These are phyloP conservation scores for Botryococcus braunii DNA, from an alignment of 163 green algal genomes.

Conservation along the genomic window DNA sequence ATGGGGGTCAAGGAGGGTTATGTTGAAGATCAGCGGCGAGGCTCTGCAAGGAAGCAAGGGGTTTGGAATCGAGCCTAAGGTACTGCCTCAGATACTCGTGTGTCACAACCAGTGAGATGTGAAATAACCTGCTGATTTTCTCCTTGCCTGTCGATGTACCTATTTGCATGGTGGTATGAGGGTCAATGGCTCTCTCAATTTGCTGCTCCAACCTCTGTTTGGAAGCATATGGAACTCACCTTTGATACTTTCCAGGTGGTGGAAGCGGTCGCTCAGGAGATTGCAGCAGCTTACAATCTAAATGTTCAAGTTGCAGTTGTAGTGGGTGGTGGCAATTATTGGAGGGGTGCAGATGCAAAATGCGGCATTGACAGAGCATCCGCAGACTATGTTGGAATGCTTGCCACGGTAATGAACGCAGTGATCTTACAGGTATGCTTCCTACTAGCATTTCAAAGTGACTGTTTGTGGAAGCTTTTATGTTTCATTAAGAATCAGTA, in stretches of 20 bases:
- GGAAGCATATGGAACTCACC: too few relatives aligned
- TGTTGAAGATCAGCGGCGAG: constrained; percentile 95
- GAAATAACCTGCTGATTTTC: too few relatives aligned
- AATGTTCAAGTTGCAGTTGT: constrained; percentile 80
- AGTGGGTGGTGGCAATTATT: constrained; percentile 96
- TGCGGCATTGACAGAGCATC: constrained; percentile 80
- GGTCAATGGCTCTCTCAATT: too few relatives aligned
- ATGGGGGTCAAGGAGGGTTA: constrained; percentile 55
- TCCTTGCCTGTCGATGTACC: too few relatives aligned
- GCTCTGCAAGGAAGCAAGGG: constrained; percentile 70
- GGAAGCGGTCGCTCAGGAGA: constrained; percentile 65
- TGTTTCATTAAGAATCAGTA: too few relatives aligned
- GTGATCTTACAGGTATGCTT: constrained; percentile 66
- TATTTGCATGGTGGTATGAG: too few relatives aligned
- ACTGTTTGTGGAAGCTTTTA: too few relatives aligned
- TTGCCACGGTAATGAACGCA: constrained; percentile 96
- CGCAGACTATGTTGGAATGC: constrained; percentile 89
- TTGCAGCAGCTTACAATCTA: constrained; percentile 45
- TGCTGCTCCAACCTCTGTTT: not conserved
- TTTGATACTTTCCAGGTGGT: too few relatives aligned
- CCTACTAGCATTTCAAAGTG: not conserved
- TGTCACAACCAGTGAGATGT: too few relatives aligned
- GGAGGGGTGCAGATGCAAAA: constrained; percentile 67
- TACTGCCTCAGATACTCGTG: too few relatives aligned
- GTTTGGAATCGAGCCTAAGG: constrained; percentile 77